These are phyloP conservation scores for Macrolepiota albuminosa DNA, from an alignment of 768 basidiomycete species.

Conservation along the genomic window DNA sequence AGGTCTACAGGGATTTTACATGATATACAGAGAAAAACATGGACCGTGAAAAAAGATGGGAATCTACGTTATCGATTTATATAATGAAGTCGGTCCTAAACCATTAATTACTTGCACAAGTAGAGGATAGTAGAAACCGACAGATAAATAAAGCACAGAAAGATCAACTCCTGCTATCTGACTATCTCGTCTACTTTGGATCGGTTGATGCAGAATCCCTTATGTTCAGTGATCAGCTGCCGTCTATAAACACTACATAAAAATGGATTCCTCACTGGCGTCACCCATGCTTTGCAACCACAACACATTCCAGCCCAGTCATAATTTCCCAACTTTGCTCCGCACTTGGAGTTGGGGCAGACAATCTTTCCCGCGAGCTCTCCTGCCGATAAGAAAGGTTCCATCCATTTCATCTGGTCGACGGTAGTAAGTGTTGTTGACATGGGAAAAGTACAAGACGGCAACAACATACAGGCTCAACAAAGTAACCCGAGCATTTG, in stretches of 20 bases:
- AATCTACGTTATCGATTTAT: neutral
- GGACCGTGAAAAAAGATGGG: neutral
- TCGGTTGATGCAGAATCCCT: slow-evolving; percentile 67
- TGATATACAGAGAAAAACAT: neutral
- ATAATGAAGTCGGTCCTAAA: neutral
- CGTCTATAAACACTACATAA: neutral
- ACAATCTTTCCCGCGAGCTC: slow-evolving; percentile 82
- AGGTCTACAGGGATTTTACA: neutral
- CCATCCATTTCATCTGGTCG: slow-evolving; percentile 93
- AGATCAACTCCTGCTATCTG: slow-evolving; percentile 4
- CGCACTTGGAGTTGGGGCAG: slow-evolving; percentile 91
- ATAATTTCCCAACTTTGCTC: slow-evolving; percentile 88
- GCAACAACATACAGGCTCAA: slow-evolving; percentile 67
- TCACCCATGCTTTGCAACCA: slow-evolving; percentile 90
- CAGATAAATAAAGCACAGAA: neutral
- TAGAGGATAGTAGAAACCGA: neutral
- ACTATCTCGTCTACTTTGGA: slow-evolving; percentile 65
- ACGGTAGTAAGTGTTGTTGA: neutral
- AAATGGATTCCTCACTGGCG: slow-evolving; percentile 55
- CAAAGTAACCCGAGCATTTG: slow-evolving; percentile 94
- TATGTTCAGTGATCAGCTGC: slow-evolving; percentile 15
- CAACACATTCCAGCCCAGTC: slow-evolving; percentile 96
- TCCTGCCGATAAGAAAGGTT: slow-evolving; percentile 69
- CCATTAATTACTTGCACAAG: neutral
- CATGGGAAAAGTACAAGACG: neutral